Evolutionary conservation across 352 stramenopile genomes (phyloP).

Genomic region (Phytophthora pluvialis): DNA sequence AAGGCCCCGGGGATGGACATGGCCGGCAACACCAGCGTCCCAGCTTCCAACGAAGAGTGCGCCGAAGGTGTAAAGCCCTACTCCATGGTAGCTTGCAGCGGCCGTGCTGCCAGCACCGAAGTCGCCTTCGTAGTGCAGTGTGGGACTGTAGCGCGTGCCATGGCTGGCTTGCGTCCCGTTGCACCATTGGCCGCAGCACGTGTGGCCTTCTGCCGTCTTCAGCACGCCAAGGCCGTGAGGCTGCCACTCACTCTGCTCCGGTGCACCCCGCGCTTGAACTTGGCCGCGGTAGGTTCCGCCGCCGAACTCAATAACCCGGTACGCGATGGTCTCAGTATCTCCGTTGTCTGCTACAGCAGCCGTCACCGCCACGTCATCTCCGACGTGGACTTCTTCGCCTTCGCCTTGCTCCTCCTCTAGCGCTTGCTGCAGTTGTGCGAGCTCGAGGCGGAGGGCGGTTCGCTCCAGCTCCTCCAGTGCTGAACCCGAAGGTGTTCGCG

Average conservation of each 20-base stretch:
- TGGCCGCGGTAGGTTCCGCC: slow-evolving; percentile 31
- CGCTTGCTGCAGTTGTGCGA: slow-evolving; percentile 15
- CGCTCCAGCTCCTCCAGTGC: slow-evolving; percentile 3
- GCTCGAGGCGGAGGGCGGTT: slow-evolving; percentile 17
- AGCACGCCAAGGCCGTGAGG: slow-evolving; percentile 56
- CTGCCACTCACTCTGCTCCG: slow-evolving; percentile 9
- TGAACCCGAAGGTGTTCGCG: background rate
- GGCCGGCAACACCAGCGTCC: slow-evolving; percentile 6
- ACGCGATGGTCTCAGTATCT: slow-evolving; percentile 13
- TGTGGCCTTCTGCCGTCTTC: slow-evolving; percentile 36
- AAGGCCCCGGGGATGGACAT: slow-evolving; percentile 41
- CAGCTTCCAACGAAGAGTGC: slow-evolving; percentile 51
- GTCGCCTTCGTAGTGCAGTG: slow-evolving; percentile 57
- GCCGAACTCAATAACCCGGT: slow-evolving; percentile 18
- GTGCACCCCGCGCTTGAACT: slow-evolving; percentile 6
- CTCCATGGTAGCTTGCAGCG: slow-evolving; percentile 26
- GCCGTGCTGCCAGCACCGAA: slow-evolving; percentile 2
- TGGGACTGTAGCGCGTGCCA: slow-evolving; percentile 45
- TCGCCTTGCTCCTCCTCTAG: slow-evolving; percentile 10
- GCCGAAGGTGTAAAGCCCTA: slow-evolving; percentile 55
- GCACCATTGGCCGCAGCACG: slow-evolving; percentile 46
- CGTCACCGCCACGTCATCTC: background rate
- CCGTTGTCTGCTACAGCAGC: background rate
- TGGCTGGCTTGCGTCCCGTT: slow-evolving; percentile 43
- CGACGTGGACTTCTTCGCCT: background rate